Evolutionary conservation across 139 green algal genomes (phyloP).

Genomic region (Spirogloea muscicola): DNA sequence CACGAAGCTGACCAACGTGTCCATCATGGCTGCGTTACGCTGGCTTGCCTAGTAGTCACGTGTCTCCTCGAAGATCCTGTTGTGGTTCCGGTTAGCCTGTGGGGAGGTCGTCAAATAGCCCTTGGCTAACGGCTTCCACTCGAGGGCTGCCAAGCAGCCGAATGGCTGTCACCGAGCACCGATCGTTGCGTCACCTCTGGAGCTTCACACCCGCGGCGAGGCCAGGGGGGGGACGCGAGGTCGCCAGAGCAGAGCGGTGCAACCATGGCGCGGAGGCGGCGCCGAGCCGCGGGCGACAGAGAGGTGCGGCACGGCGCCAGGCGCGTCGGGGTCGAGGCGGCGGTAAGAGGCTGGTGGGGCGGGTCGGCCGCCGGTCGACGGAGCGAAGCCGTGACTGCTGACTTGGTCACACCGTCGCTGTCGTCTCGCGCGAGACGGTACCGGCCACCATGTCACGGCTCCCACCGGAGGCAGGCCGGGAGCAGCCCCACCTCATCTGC

Average conservation of each 20-base stretch:
- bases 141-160: not conserved
- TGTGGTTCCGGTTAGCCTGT: not conserved
- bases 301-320: not conserved
- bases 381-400: no score
- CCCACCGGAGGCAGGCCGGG: no score
- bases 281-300: not conserved
- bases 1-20: conserved; percentile 44
- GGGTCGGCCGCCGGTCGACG: no score
- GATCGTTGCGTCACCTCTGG: not conserved
- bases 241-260: not conserved
- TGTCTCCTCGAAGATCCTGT: not conserved
- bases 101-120: not conserved
- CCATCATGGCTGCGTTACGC: conserved; percentile 26
- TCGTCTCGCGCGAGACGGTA: no score
- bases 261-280: not conserved
- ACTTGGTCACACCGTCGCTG: no score
- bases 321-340: no score
- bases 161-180: not conserved
- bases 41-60: no score
- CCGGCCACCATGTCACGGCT: no score
- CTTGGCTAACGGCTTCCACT: not conserved
- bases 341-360: no score
- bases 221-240: not conserved
- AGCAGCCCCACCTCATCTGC: no score
- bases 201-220: not conserved